Percentiles rank a stretch among this genome's conserved stretches.
Evolutionary conservation across 305 asterid genomes (phyloP).

Genomic region (Fraxinus floribunda): DNA sequence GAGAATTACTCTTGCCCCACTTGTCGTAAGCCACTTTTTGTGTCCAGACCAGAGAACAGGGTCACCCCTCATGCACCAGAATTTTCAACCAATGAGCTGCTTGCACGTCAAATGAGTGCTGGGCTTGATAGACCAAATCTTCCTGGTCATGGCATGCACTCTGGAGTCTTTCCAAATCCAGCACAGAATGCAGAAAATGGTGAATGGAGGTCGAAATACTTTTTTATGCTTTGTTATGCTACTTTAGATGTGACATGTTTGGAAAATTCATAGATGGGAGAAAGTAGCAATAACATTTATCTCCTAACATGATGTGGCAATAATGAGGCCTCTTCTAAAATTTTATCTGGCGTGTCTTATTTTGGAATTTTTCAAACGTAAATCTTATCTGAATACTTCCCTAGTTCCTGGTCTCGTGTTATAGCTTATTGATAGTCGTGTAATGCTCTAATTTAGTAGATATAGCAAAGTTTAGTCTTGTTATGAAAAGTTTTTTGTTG

Average conservation of each 20-base stretch:
- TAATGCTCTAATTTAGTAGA: background rate
- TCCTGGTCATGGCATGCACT: slow-evolving; percentile 52
- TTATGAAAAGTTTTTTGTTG: background rate
- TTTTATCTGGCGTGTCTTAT: background rate
- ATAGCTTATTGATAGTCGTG: background rate
- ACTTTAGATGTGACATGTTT: background rate
- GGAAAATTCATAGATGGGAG: background rate
- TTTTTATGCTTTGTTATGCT: slow-evolving; percentile 5
- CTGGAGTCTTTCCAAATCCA: slow-evolving; percentile 53
- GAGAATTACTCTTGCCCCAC: slow-evolving; percentile 88
- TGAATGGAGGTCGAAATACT: slow-evolving; percentile 64
- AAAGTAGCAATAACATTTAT: background rate
- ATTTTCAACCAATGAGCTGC: slow-evolving; percentile 67
- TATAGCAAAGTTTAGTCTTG: background rate
- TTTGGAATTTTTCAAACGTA: background rate
- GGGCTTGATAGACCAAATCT: slow-evolving; percentile 58
- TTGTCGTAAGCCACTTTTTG: slow-evolving; percentile 77
- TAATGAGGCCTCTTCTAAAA: background rate
- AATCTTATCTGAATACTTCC: background rate
- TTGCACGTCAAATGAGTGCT: slow-evolving; percentile 71
- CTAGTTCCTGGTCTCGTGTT: background rate
- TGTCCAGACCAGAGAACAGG: slow-evolving; percentile 47
- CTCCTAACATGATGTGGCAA: background rate
- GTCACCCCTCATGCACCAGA: slow-evolving; percentile 48
- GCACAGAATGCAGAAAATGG: slow-evolving; percentile 54